Base-by-base conservation (phyloP, 306 rosid species). In the Heteromeles arbutifolia region DNA sequence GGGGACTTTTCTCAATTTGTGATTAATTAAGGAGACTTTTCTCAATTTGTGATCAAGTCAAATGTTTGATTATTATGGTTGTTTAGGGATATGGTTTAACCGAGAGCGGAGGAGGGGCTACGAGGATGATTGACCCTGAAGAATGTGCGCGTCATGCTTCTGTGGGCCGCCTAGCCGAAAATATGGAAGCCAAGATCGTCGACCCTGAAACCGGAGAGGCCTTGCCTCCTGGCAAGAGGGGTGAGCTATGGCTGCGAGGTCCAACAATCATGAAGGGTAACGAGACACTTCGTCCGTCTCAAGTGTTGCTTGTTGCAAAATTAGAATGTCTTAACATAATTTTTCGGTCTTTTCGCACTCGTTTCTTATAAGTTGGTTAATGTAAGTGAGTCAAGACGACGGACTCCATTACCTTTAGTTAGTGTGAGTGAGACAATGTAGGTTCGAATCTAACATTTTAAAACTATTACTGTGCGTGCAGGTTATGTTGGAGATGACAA, bases 61-160 rank as follows among this genome's bases (percentile, higher is more conserved):
- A n/a, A 15, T 26, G 53, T 17, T 15, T 39, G 67, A 72, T 8
- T 69, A 5, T 28, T 62, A 25, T 66, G 71, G 61, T 72, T 63
- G 53, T 45, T 72, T 67, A 95, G 98, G 98, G 98, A 45, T 95
- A 95, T 84, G 98, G 97, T 58, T 76, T 95, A 83, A 95, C 97
- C 43, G 97, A 95, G 75, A 86, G 84, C 65, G 70, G 82, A 65
- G 97, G 88, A 59, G 88, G 77, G 17, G 98, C 77, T 31, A 32
- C 93, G 11, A 85, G 90, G 71, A 80, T 74, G 81, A 1, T 85
- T 54, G 93, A 89, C 8, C 31, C 76, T n/a, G 97, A 90, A 4
- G 97, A 95, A 87, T 28, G 77, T 22, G 79, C 72, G 72, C 84
- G 77, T n/a, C 68, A 80, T 69, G 84, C 86, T 69, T 92, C 98